Base-by-base conservation (phyloP, 805 yeast genomes). In the Barnettozyma salicaria region DNA sequence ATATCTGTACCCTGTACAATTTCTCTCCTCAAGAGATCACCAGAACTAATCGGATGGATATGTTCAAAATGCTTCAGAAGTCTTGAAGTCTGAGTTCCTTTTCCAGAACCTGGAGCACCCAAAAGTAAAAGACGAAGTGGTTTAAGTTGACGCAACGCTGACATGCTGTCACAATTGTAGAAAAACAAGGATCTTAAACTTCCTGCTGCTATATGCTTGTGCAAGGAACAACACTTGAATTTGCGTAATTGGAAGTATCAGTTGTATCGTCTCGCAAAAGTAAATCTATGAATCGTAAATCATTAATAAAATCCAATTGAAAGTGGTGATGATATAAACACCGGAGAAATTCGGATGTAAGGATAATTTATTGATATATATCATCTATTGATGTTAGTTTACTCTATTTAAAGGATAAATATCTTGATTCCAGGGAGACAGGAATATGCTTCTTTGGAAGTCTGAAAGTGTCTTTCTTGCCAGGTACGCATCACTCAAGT, bases 51-150 rank as follows among this genome's bases (percentile, higher is more conserved):
- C 1, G 90, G 64, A 11, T 67, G 56, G 17, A 89, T 58, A 5
- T 55, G 49, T 2, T 81, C 72, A 40, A 78, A 69, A 27, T 63
- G 59, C 35, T 72, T 70, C 41, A 80, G 56, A 5, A 89, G 64
- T 41, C 78, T 68, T 3, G 81, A 61, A 0, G 96, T 82, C 47
- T 82, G 84, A 0, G 97, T 89, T 2, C 97, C 97, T 56, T 89
- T 89, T 1, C 97, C 97, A 1, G 96, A 72, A 0, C 97, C 97
- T 1, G 97, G 97, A 0, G 97, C 95, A 4, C 97, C 97, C 19
- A 90, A 63, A 7, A 89, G 65, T 19, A 89, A 67, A 26, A 87
- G 59, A 49, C 96, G 65, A 13, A 82, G 55, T 1, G 89, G 79
- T 4, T 38, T 25, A 11, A 28, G n/a, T 8, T 23, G 32, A 1